phyloP scores from a whole-genome alignment of 495 filamentous ascomycete species.

The Trichodelitschia bisporula region DNA sequence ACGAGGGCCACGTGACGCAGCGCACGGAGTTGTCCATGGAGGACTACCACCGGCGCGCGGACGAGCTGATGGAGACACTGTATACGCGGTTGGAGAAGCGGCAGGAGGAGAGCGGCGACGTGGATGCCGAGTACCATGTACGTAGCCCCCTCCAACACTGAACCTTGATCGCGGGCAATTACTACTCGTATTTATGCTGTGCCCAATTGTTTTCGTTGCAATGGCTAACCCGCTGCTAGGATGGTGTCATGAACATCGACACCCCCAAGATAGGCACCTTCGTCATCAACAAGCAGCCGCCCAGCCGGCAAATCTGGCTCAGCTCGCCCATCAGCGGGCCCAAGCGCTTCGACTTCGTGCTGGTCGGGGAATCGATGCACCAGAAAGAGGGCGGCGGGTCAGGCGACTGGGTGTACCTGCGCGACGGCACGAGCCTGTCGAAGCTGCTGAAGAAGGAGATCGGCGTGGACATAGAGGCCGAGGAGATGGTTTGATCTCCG shows the following conservation, averaged over 20 bases:
- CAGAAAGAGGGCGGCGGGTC: constrained; percentile 45
- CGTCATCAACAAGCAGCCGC: constrained; percentile 92
- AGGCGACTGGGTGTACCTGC: constrained; percentile 65
- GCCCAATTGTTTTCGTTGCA: constrained; percentile 4
- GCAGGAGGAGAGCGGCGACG: constrained; percentile 34
- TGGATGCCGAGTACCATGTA: constrained; percentile 38
- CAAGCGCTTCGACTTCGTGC: constrained; percentile 74
- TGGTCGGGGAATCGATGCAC: constrained; percentile 39
- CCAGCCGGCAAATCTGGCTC: constrained; percentile 95
- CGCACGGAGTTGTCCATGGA: constrained; percentile 47
- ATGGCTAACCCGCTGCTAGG: constrained; percentile 18
- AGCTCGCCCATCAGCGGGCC: constrained; percentile 80
- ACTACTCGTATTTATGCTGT: constrained; percentile 1
- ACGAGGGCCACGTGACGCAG: constrained; percentile 1
- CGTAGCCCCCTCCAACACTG: constrained; percentile 4
- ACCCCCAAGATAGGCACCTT: constrained; percentile 46
- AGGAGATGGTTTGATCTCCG: constrained; percentile 3
- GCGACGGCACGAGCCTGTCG: constrained; percentile 51
- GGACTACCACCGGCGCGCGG: constrained; percentile 44
- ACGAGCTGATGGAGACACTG: constrained; percentile 38
- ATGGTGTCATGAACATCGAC: constrained; percentile 58
- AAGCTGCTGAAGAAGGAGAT: constrained; percentile 50
- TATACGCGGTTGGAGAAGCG: constrained; percentile 33
- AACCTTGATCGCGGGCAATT: constrained; percentile 3
- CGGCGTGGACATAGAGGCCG: constrained; percentile 18